These are phyloP conservation scores for Neopestalotiopsis sp. DNA, from an alignment of 2,329 filamentous ascomycete genomes.

Conservation along the genomic window DNA sequence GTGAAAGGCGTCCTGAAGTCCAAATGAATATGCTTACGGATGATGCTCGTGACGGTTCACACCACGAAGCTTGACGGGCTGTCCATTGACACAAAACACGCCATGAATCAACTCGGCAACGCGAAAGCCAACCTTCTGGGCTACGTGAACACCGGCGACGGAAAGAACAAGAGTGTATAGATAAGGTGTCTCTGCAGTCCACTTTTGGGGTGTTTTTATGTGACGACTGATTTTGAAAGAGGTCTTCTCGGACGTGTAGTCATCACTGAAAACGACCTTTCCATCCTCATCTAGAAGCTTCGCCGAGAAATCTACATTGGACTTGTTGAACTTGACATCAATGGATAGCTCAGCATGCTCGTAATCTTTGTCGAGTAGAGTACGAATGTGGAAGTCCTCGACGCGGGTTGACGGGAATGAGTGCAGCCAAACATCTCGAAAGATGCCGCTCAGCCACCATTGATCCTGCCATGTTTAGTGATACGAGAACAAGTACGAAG, in stretches of 20 bases:
- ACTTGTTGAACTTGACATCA: constrained; percentile 48
- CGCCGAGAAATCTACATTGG: constrained; percentile 32
- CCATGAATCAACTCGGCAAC: constrained; percentile 65
- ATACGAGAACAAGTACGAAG: background rate
- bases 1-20: background rate
- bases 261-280: constrained; percentile 33
- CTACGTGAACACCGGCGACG: constrained; percentile 44
- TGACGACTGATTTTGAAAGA: constrained; percentile 42
- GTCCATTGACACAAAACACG: constrained; percentile 69
- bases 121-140: constrained; percentile 68
- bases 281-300: constrained; percentile 44
- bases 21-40: constrained; percentile 37
- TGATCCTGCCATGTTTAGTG: constrained; percentile 53
- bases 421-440: constrained; percentile 71
- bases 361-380: constrained; percentile 60
- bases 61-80: constrained; percentile 68
- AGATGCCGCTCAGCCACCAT: constrained; percentile 73
- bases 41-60: constrained; percentile 77
- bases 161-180: constrained; percentile 59
- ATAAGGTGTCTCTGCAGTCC: constrained; percentile 72
- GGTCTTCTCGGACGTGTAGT: constrained; percentile 39
- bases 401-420: constrained; percentile 62
- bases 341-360: constrained; percentile 57
- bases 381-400: constrained; percentile 62
- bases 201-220: constrained; percentile 61